A percentile compares a stretch with the other conserved stretches of the same genome.
phyloP scores from a whole-genome alignment of 768 basidiomycete genomes.

The Mycena vulgaris region DNA sequence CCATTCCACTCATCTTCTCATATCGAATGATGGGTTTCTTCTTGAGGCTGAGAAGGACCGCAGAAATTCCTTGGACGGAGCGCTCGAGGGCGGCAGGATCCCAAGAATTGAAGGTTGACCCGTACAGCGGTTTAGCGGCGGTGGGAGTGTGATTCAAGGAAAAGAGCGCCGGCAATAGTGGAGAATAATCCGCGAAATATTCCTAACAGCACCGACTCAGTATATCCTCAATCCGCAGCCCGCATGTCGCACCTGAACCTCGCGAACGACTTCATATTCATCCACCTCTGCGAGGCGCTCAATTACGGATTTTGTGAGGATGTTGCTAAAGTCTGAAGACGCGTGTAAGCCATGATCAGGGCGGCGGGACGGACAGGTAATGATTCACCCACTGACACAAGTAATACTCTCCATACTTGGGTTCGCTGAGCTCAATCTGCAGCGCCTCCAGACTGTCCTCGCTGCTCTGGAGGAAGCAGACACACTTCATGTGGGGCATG shows the following conservation, averaged over 20 bases:
- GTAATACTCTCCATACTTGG: slow-evolving; percentile 98
- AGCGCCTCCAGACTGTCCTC: slow-evolving; percentile 88
- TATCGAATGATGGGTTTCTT: slow-evolving; percentile 97
- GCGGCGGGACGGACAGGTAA: slow-evolving; percentile 41
- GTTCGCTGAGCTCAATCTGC: slow-evolving; percentile 87
- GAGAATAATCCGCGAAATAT: slow-evolving; percentile 97
- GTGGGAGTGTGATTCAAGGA: slow-evolving; percentile 86
- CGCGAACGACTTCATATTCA: slow-evolving; percentile 95
- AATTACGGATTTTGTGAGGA: slow-evolving; percentile 89
- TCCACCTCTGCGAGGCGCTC: slow-evolving; percentile 95
- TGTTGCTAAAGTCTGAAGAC: slow-evolving; percentile 92
- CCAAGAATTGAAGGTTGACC: slow-evolving; percentile 81
- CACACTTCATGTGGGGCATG: slow-evolving; percentile 97
- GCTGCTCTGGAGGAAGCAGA: slow-evolving; percentile 91
- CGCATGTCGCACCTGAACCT: slow-evolving; percentile 84
- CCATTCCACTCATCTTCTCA: slow-evolving; percentile 94
- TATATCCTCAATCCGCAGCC: neutral
- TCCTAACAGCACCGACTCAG: slow-evolving; percentile 68
- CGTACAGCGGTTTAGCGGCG: slow-evolving; percentile 75
- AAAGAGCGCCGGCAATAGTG: slow-evolving; percentile 89
- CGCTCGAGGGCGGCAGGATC: slow-evolving; percentile 80
- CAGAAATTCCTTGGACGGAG: slow-evolving; percentile 85
- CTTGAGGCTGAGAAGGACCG: slow-evolving; percentile 93
- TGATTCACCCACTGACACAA: slow-evolving; percentile 94
- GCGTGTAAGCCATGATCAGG: slow-evolving; percentile 41